Base-by-base conservation (phyloP, 805 yeast species). In the Pichia pseudocactophila region DNA sequence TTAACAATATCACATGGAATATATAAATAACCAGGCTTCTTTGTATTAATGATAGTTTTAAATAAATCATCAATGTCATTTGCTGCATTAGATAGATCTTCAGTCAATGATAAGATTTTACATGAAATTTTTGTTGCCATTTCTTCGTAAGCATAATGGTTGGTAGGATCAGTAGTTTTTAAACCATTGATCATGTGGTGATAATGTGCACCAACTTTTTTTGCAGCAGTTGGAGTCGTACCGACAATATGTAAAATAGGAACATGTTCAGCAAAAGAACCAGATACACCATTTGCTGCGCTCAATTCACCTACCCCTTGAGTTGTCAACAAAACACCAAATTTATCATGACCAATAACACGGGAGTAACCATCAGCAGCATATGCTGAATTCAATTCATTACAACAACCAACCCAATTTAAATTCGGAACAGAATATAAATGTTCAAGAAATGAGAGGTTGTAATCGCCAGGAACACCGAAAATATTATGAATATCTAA, bases 291-390 rank as follows among this genome's bases (percentile, higher is more conserved):
- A 62, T 86, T 86, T 47, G 86, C 55, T 2, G 95, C 94, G 45
- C 87, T 77, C 48, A 86, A 69, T 59, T 87, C 96, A 44, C 96
- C 96, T 15, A 87, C 96, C 39, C 96, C 96, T 61, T 70, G 84
- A 4, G 96, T 87, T 40, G 89, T 78, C 30, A 74, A 57, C 41
- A 72, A 59, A 17, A 78, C 87, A 41, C 87, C 85, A 7, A 83
- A 72, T n/a, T 75, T 71, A 25, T 45, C 34, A 17, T 26, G 15
- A 12, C 45, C 43, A 25, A 79, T 69, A 34, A 68, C 66, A 47
- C 90, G 72, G 16, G 92, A 77, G 55, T 85, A 89, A 5, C 96
- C 97, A 59, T 89, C 96, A 7, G 90, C 89, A 6, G 92, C 79
- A 58, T 89, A 88, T 8, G 94, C 92, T 3, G 92, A 81, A 56